phyloP scores from a whole-genome alignment of 106 monocot species.

The Cymbidium sinense region DNA sequence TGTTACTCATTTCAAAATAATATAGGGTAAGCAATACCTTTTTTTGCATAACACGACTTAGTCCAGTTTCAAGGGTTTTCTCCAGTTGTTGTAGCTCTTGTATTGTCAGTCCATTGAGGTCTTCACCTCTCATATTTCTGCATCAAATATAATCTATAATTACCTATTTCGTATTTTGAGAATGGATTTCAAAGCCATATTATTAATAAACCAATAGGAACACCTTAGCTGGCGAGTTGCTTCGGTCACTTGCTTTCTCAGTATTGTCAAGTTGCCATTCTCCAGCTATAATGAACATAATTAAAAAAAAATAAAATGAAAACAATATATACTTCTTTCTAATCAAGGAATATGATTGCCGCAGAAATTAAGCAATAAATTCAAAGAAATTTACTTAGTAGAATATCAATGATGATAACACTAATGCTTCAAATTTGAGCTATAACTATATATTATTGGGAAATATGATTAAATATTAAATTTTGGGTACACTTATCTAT shows the following conservation, averaged over 20 bases:
- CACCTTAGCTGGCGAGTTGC: constrained; percentile 45
- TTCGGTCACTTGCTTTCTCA: constrained; percentile 45
- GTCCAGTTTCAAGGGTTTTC: constrained; percentile 47
- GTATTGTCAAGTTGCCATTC: constrained; percentile 24
- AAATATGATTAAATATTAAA: too few relatives aligned
- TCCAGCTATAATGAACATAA: constrained; percentile 26
- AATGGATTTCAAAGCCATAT: background rate
- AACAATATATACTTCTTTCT: too few relatives aligned
- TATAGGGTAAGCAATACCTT: constrained; percentile 26
- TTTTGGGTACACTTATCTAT: too few relatives aligned
- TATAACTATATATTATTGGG: too few relatives aligned
- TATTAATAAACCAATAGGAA: background rate
- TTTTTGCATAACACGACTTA: constrained; percentile 31
- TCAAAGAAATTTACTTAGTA: background rate
- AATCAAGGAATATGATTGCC: too few relatives aligned
- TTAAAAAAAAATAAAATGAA: background rate
- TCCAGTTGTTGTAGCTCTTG: constrained; percentile 56
- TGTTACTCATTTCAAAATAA: too few relatives aligned
- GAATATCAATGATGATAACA: background rate
- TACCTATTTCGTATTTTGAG: background rate
- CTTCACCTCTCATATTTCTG: constrained; percentile 71
- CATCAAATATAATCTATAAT: constrained; percentile 2
- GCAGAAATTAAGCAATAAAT: too few relatives aligned
- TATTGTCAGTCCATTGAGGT: constrained; percentile 48
- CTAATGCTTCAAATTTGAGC: too few relatives aligned